Evolutionary conservation across 176 grass and related monocot genomes (phyloP).

Genomic region (Lolium rigidum): DNA sequence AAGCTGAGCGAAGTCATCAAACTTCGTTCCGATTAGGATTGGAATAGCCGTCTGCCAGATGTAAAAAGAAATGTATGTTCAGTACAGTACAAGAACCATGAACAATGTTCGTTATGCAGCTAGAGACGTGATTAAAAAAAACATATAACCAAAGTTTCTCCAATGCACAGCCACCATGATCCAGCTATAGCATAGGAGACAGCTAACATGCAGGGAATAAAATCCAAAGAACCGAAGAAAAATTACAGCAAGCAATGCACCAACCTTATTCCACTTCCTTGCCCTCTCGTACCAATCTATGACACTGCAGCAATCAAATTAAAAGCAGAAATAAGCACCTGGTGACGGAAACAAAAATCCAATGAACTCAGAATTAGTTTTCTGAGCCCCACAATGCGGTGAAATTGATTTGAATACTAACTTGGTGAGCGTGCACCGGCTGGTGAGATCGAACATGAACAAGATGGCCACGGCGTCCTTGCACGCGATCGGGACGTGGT

Average conservation of each 20-base stretch:
- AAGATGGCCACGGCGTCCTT: slow-evolving; percentile 92
- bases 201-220: slow-evolving; percentile 7
- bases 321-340: slow-evolving; percentile 27
- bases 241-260: slow-evolving; percentile 1
- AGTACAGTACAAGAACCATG: slow-evolving; percentile 31
- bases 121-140: not conserved
- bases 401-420: slow-evolving; percentile 48
- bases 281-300: slow-evolving; percentile 85
- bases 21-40: slow-evolving; percentile 96
- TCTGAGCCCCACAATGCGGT: not conserved
- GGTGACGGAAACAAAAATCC: not conserved
- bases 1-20: slow-evolving; percentile 97
- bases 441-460: slow-evolving; percentile 99
- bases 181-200: not conserved
- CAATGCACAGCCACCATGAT: not conserved
- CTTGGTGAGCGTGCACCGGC: slow-evolving; percentile 88
- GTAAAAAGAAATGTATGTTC: not conserved
- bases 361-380: not conserved
- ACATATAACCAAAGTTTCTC: slow-evolving; percentile 4
- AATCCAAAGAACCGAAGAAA: not conserved
- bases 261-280: slow-evolving; percentile 99
- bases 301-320: slow-evolving; percentile 52
- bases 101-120: slow-evolving; percentile 14
- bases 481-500: slow-evolving; percentile 91
- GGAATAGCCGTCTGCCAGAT: slow-evolving; percentile 84